A percentile compares a stretch with the other conserved stretches of the same genome.
These are phyloP conservation scores for Komagataella phaffii DNA, from an alignment of 805 yeast species.

Conservation along the genomic window DNA sequence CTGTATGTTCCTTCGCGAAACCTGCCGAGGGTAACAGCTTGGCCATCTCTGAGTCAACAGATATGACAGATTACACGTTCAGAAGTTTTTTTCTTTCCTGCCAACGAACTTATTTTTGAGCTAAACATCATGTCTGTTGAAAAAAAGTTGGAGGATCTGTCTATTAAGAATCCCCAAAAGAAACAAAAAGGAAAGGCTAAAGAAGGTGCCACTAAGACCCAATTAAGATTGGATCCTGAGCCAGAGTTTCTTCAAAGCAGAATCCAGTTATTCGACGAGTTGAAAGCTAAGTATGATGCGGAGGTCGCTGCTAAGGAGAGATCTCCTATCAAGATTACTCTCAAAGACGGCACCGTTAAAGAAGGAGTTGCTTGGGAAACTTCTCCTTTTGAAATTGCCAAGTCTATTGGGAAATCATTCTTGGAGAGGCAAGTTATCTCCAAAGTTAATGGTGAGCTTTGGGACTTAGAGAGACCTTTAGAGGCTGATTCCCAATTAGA, in stretches of 20 bases:
- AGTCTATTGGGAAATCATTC: conserved; percentile 73
- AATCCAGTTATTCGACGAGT: conserved; percentile 62
- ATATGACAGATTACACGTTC: neutral
- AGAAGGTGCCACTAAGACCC: conserved; percentile 23
- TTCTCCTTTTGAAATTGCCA: conserved; percentile 77
- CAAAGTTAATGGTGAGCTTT: conserved; percentile 77
- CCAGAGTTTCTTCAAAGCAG: conserved; percentile 80
- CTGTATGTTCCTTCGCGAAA: neutral
- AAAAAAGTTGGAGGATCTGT: conserved; percentile 8
- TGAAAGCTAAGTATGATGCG: conserved; percentile 68
- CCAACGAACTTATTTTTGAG: conserved; percentile 34
- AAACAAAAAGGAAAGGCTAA: conserved; percentile 26
- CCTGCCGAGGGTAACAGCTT: neutral
- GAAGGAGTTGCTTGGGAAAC: conserved; percentile 84
- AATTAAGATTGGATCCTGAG: conserved; percentile 49
- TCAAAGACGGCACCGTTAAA: conserved; percentile 75
- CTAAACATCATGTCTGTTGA: conserved; percentile 29
- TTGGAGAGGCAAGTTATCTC: conserved; percentile 84
- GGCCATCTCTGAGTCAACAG: neutral
- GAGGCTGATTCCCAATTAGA: conserved; percentile 61
- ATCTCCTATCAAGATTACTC: conserved; percentile 55
- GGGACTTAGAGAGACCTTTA: conserved; percentile 94
- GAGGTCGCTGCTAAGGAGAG: conserved; percentile 48
- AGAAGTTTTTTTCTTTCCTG: conserved; percentile 3
- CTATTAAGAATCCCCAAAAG: conserved; percentile 12